These are phyloP conservation scores for Rhodotorula diobovata DNA, from an alignment of 768 basidiomycete species.

Conservation along the genomic window DNA sequence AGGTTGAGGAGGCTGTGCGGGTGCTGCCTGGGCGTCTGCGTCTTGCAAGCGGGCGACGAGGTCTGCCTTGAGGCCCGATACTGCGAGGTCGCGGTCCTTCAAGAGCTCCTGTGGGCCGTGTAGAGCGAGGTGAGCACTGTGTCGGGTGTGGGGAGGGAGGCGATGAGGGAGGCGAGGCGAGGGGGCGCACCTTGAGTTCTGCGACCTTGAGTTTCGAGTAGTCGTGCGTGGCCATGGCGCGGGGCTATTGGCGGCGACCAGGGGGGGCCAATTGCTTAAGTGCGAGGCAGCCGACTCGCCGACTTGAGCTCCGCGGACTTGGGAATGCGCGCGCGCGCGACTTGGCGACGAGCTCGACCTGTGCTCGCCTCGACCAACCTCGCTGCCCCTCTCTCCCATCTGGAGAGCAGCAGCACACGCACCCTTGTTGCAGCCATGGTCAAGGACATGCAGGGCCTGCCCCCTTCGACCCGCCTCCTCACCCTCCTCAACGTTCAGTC, in stretches of 20 bases:
- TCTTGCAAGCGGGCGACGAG: constrained; percentile 24
- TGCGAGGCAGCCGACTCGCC: no score
- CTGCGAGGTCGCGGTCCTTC: constrained; percentile 5
- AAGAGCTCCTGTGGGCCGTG: constrained; percentile 20
- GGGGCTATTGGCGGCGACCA: no score
- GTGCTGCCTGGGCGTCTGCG: neutral
- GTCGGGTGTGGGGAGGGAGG: neutral
- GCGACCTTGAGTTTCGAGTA: constrained; percentile 21
- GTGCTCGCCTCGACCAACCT: no score
- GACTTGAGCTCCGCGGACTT: no score
- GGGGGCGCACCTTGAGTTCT: constrained; percentile 25
- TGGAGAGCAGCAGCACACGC: neutral
- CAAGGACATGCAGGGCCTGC: constrained; percentile 23
- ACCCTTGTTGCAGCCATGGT: constrained; percentile 24
- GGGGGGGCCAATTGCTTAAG: neutral
- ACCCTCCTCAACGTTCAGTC: constrained; percentile 32
- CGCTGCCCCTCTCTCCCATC: no score
- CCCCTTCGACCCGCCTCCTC: constrained; percentile 19
- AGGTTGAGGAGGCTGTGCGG: no score
- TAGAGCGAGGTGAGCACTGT: neutral
- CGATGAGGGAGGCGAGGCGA: no score
- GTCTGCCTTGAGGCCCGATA: constrained; percentile 32
- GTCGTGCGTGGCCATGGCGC: neutral
- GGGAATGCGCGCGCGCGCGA: no score
- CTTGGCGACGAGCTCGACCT: neutral